Base-by-base conservation (phyloP, 2,329 filamentous ascomycete species). In the Aspergillus neotritici region DNA sequence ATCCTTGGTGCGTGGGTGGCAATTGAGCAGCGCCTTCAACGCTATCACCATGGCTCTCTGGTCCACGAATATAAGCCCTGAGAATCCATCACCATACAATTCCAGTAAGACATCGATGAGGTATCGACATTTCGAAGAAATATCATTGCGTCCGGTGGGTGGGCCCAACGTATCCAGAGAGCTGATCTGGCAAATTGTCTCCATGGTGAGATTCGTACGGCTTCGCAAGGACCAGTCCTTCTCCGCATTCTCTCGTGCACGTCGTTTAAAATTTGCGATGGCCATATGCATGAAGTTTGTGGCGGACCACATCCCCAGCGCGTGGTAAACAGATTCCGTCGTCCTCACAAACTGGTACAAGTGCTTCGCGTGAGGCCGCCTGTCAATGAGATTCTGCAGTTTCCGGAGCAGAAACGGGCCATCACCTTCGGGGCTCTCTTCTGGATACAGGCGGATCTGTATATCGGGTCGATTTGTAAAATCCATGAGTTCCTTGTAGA, bases 51-150 rank as follows among this genome's bases (percentile, higher is more conserved):
- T 35, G 8, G 40, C 34, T 32, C 39, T 17, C 25, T 40, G 14
- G 4, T 21, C 21, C 28, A 46, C 44, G 17, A 46, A 46, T 4
- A 46, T 31, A 11, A 46, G 30, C 16, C 39, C 44, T 15, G 34
- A 38, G 14, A 46, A 46, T 12, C 33, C 39, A 17, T 40, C 13
- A 17, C 13, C 25, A 32, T 42, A 34, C n/a, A 15, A 34, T 17
- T 46, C 13, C 31, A 37, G 15, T 7, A 46, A 35, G 4, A 28
- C 9, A 14, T 32, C 14, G 2, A 46, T 25, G 7, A 38, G 31
- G 5, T 35, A 15, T 17, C 17, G 15, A 14, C 31, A 44, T 17
- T 32, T 41, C 17, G 31, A 32, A n/a, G 39, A 41, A 14, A 41
- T 30, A 14, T 41, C 39, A 11, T 41, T 32, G 14, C 13, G 14